phyloP scores from a whole-genome alignment of 192 early-diverging fungal species.

The Coemansia aciculifera region DNA sequence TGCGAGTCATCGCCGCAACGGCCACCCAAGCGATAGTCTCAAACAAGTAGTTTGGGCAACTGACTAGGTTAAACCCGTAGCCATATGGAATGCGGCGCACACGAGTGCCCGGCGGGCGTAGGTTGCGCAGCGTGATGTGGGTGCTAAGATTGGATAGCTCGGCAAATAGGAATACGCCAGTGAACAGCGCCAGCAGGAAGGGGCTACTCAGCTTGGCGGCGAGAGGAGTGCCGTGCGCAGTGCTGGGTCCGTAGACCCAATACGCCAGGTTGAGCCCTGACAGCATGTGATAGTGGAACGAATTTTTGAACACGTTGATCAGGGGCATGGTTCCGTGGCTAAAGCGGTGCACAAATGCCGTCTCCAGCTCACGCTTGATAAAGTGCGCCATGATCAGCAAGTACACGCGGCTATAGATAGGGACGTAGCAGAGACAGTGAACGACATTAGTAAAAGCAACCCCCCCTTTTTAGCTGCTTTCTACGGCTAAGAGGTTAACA shows the following conservation, averaged over 20 bases:
- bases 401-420: slow-evolving; percentile 61
- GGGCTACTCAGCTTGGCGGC: slow-evolving; percentile 52
- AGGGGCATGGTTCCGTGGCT: slow-evolving; percentile 96
- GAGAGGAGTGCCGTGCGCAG: slow-evolving; percentile 52
- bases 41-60: slow-evolving; percentile 93
- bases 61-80: slow-evolving; percentile 88
- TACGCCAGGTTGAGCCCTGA: slow-evolving; percentile 83
- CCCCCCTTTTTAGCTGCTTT: not conserved
- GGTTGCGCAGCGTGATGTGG: slow-evolving; percentile 84
- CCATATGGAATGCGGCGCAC: slow-evolving; percentile 86
- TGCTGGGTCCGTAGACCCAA: slow-evolving; percentile 83
- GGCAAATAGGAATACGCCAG: slow-evolving; percentile 56
- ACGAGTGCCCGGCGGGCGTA: slow-evolving; percentile 86
- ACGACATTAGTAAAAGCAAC: not conserved
- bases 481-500: not conserved
- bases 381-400: slow-evolving; percentile 80
- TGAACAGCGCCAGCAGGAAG: slow-evolving; percentile 31
- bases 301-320: slow-evolving; percentile 92
- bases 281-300: slow-evolving; percentile 88
- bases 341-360: slow-evolving; percentile 90
- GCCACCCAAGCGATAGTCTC: slow-evolving; percentile 83
- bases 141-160: slow-evolving; percentile 83
- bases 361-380: slow-evolving; percentile 90
- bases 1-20: slow-evolving; percentile 72
- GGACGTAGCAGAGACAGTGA: not conserved